phyloP scores from a whole-genome alignment of 2,329 filamentous ascomycete genomes.

The Sarocladium brachiariae region DNA sequence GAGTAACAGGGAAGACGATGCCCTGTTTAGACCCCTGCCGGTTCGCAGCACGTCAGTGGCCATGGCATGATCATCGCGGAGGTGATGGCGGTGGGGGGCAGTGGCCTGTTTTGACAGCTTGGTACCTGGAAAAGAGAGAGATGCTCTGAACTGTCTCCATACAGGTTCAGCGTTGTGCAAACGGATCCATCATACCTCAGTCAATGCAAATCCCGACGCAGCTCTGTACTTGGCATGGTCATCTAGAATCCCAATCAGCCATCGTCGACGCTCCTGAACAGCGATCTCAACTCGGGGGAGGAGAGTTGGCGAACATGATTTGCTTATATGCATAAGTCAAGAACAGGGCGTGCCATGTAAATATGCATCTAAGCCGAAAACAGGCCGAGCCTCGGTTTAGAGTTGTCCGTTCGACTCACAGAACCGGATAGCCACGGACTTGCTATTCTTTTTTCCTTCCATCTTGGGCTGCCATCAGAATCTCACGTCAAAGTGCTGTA shows the following conservation, averaged over 20 bases:
- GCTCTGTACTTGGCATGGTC: too few species aligned
- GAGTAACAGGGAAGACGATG: background rate
- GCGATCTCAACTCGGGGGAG: too few species aligned
- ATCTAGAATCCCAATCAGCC: too few species aligned
- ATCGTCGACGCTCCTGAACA: too few species aligned
- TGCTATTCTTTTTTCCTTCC: background rate
- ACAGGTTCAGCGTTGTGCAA: background rate
- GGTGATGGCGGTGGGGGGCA: background rate
- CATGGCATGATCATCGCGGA: background rate
- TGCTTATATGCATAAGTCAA: background rate
- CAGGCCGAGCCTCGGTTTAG: background rate
- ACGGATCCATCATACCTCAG: background rate
- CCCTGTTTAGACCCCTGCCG: constrained; percentile 7
- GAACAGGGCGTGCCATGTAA: background rate
- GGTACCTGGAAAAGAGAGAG: too few species aligned
- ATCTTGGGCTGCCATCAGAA: too few species aligned
- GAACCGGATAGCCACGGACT: constrained; percentile 3
- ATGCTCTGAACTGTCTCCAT: background rate
- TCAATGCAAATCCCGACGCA: background rate
- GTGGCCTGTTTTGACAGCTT: too few species aligned
- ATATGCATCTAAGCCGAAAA: constrained; percentile 3
- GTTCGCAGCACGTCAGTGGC: background rate
- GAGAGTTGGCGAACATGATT: too few species aligned
- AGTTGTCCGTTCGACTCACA: background rate
- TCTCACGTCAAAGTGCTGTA: background rate